phyloP scores from a whole-genome alignment of 805 yeast genomes.

The Candida nemodendra region DNA sequence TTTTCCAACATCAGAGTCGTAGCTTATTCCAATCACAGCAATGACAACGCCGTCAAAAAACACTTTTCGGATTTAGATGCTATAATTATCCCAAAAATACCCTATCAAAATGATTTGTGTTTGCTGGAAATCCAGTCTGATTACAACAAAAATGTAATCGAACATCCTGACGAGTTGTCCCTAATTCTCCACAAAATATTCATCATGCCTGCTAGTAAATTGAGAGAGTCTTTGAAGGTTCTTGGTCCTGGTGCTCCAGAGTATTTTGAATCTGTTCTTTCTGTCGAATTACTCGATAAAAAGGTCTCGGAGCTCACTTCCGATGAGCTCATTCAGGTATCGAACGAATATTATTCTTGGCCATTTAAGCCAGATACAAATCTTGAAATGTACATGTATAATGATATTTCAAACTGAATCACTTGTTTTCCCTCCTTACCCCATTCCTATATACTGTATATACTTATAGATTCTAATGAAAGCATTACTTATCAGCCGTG shows the following conservation, averaged over 20 bases:
- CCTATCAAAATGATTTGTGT: constrained; percentile 25
- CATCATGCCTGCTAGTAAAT: constrained; percentile 39
- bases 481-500: too few species aligned
- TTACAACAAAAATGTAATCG: constrained; percentile 26
- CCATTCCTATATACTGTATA: too few species aligned
- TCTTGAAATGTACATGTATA: constrained; percentile 23
- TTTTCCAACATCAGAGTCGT: constrained; percentile 57
- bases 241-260: constrained; percentile 83
- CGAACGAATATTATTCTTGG: constrained; percentile 64
- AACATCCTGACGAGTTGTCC: constrained; percentile 58
- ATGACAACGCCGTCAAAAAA: constrained; percentile 13
- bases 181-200: constrained; percentile 62
- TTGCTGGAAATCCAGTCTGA: constrained; percentile 33
- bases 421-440: too few species aligned
- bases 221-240: constrained; percentile 46
- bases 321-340: constrained; percentile 54
- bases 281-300: constrained; percentile 41
- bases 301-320: constrained; percentile 47
- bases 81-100: constrained; percentile 22
- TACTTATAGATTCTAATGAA: too few species aligned
- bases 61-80: constrained; percentile 15
- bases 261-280: constrained; percentile 38
- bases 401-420: too few species aligned
- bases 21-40: constrained; percentile 39
- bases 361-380: constrained; percentile 66